Evolutionary conservation across 805 yeast genomes (phyloP).

Genomic region (Wickerhamomyces rabaulensis): DNA sequence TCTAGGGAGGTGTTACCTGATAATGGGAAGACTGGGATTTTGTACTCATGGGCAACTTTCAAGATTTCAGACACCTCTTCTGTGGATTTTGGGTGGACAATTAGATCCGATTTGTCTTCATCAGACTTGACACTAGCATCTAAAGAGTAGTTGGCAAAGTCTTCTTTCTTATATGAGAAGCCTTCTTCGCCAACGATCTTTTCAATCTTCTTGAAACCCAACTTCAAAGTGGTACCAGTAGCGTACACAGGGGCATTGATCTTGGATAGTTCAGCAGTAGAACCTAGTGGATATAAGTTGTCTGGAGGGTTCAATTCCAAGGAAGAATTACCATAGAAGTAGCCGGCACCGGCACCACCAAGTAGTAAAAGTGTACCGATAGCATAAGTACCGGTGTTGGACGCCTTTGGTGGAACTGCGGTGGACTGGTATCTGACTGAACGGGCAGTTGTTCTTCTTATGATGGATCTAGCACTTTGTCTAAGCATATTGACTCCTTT

Average conservation of each 20-base stretch:
- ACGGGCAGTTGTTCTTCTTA: not conserved
- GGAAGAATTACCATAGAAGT: constrained; percentile 2
- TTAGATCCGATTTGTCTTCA: constrained; percentile 44
- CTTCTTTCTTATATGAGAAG: constrained; percentile 9
- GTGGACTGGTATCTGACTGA: constrained; percentile 6
- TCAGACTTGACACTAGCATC: constrained; percentile 1
- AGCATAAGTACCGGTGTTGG: not conserved
- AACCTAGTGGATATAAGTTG: constrained; percentile 2
- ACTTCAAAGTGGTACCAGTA: constrained; percentile 6
- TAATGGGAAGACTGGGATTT: constrained; percentile 66
- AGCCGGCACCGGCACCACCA: constrained; percentile 10
- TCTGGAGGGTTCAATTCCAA: constrained; percentile 3
- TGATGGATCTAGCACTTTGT: not conserved
- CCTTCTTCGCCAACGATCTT: constrained; percentile 6
- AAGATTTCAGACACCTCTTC: constrained; percentile 61
- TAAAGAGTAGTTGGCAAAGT: constrained; percentile 8
- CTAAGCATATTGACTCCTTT: not conserved
- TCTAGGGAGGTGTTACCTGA: constrained; percentile 78
- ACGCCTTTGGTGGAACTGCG: not conserved
- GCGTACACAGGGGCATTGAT: constrained; percentile 8
- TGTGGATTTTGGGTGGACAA: constrained; percentile 59
- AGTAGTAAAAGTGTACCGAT: constrained; percentile 1
- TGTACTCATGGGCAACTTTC: constrained; percentile 53
- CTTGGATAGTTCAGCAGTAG: constrained; percentile 1
- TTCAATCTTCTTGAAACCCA: constrained; percentile 10